Percentiles rank a stretch among this genome's conserved stretches.
phyloP scores from a whole-genome alignment of 768 basidiomycete species.

The Tylopilus sp. region DNA sequence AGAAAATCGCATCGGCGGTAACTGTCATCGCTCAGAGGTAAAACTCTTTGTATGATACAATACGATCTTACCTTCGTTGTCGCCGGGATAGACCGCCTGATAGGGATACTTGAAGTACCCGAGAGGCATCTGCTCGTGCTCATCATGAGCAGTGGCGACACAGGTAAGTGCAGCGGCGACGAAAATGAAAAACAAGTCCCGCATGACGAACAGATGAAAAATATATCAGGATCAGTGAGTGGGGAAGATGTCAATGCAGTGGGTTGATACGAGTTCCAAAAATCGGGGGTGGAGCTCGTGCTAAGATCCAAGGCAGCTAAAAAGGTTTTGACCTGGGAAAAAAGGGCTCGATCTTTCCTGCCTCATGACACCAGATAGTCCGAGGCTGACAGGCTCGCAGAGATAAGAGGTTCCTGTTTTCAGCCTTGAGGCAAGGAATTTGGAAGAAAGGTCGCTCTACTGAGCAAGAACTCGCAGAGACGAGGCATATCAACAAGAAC shows the following conservation, averaged over 20 bases:
- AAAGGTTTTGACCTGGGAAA: constrained; percentile 29
- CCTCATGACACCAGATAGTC: constrained; percentile 18
- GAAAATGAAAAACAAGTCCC: constrained; percentile 20
- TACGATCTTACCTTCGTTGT: constrained; percentile 48
- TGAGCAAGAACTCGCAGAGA: constrained; percentile 8
- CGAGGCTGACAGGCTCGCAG: not conserved
- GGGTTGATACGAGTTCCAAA: not conserved
- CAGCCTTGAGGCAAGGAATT: constrained; percentile 45
- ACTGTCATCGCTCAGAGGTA: constrained; percentile 36
- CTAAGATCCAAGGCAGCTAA: constrained; percentile 10
- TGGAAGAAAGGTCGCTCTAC: not conserved
- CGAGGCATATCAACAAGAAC: constrained; percentile 5
- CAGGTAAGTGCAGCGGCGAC: constrained; percentile 25
- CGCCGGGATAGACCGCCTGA: constrained; percentile 51
- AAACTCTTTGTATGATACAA: not conserved
- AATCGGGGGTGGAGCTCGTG: not conserved
- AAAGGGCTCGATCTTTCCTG: constrained; percentile 6
- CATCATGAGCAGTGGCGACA: constrained; percentile 34
- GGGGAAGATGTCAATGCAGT: not conserved
- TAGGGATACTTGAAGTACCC: constrained; percentile 67
- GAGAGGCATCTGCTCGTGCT: constrained; percentile 57
- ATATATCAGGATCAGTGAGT: not conserved
- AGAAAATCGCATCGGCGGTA: constrained; percentile 76
- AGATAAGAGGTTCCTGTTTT: constrained; percentile 30
- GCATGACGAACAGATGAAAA: constrained; percentile 17